phyloP scores from a whole-genome alignment of 805 yeast species.

The Candida qinlingensis region DNA sequence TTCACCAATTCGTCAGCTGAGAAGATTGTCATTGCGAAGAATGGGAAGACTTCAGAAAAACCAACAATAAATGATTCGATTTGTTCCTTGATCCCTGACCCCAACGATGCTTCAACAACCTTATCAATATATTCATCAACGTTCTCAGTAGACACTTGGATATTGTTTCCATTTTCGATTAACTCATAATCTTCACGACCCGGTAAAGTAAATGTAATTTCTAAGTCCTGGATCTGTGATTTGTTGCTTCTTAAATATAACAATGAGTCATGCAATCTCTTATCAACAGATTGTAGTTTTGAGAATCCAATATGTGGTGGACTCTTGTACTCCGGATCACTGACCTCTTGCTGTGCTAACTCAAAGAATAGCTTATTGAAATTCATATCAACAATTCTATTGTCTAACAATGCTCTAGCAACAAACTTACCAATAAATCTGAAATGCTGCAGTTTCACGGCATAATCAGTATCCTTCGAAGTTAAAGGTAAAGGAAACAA shows the following conservation, averaged over 20 bases:
- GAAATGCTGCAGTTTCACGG: conserved; percentile 47
- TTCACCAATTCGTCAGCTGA: conserved; percentile 67
- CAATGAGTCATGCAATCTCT: conserved; percentile 53
- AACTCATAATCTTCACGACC: conserved; percentile 64
- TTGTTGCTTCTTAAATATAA: conserved; percentile 41
- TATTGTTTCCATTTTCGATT: conserved; percentile 47
- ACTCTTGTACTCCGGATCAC: conserved; percentile 7
- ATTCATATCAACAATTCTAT: conserved; percentile 79
- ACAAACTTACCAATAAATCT: conserved; percentile 72
- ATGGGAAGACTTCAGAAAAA: conserved; percentile 79
- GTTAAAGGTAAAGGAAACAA: conserved; percentile 69
- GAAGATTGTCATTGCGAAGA: conserved; percentile 62
- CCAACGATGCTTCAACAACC: conserved; percentile 55
- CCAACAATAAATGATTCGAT: conserved; percentile 69
- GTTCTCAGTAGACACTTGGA: conserved; percentile 46
- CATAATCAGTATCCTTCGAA: conserved; percentile 29
- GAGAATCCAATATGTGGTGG: conserved; percentile 7
- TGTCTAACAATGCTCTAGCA: conserved; percentile 82
- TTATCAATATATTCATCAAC: conserved; percentile 50
- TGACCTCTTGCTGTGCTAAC: conserved; percentile 38
- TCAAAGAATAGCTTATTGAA: conserved; percentile 70
- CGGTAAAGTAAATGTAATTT: conserved; percentile 68
- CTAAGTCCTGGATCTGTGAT: conserved; percentile 42
- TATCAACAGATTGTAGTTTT: conserved; percentile 49
- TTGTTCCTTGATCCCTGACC: conserved; percentile 60